Base-by-base conservation (phyloP, 257 asterid genomes). In the Forsythia viridissima region DNA sequence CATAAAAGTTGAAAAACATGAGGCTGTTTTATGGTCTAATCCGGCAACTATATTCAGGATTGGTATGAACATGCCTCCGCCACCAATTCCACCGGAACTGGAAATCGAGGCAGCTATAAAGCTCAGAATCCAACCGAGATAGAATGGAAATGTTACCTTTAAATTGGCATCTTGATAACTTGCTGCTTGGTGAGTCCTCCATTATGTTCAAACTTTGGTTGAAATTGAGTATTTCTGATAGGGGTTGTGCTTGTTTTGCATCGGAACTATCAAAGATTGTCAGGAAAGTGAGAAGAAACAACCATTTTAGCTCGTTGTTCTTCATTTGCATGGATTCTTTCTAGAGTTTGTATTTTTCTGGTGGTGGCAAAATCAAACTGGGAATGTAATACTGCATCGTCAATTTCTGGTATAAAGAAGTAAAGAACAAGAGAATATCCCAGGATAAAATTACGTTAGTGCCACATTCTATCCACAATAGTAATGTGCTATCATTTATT, bases 81-180 rank as follows among this genome's bases (percentile, higher is more conserved):
- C 97, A 24, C 98, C 98, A 37, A 92, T 84, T 20, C 98, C 98
- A 2, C 97, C 97, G 24, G 96, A 97, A 82, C 97, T 89, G 43
- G 98, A 94, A 37, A 94, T 83, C 0, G 89, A 86, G 55, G 97
- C 89, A 37, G 97, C 96, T 55, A 83, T 2, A 80, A 87, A 92
- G 76, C 93, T 85, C 4, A 92, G 78, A 4, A 78, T 37, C 12
- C 90, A 92, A 39, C 96, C 80, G 46, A 86, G 66, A 55, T 85
- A 43, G n/a, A 81, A 55, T 1, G 77, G 88, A 38, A 73, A 18
- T 20, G 30, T 48, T 0, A 83, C 75, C 8, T 70, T 77, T 44
- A 84, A 73, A 63, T 78, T 43, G 12, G n/a, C 10, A 41, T 40
- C 81, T 44, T 21, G 85, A 6, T 51, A 42, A 40, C 71, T 55